phyloP scores from a whole-genome alignment of 208 protist genomes.

The Acanthamoeba healyi region DNA sequence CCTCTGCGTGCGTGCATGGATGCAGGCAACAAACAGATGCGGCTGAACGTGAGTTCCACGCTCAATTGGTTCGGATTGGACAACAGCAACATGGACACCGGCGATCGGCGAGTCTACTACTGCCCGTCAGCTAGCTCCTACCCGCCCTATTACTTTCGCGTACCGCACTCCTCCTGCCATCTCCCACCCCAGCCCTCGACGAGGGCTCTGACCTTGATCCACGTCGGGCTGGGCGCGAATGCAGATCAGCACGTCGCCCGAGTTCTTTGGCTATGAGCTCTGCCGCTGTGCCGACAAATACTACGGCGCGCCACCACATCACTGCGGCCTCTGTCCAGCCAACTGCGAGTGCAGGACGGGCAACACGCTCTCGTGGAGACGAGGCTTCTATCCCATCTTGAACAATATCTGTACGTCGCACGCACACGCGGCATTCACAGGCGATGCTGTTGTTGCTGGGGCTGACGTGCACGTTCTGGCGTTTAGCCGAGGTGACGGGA shows the following conservation, averaged over 20 bases:
- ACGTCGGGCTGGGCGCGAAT: neutral
- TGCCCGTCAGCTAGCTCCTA: neutral
- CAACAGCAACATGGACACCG: neutral
- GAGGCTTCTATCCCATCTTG: slow-evolving; percentile 1
- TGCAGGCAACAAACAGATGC: neutral
- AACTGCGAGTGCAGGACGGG: neutral
- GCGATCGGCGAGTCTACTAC: neutral
- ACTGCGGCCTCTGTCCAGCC: neutral
- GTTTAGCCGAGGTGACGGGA: neutral
- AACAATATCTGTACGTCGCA: neutral
- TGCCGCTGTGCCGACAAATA: neutral
- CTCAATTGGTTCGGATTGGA: neutral
- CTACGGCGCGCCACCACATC: neutral
- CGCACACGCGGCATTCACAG: neutral
- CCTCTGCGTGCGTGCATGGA: no score
- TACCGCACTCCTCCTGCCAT: neutral
- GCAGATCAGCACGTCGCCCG: neutral
- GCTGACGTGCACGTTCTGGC: neutral
- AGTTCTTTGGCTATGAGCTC: slow-evolving; percentile 7
- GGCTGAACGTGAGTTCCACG: neutral
- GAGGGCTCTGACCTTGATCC: no score
- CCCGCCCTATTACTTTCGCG: slow-evolving; percentile 18
- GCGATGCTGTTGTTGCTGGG: neutral
- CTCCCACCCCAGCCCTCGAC: no score
- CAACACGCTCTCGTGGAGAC: neutral